These are phyloP conservation scores for Tulasnella sp. DNA, from an alignment of 768 basidiomycete genomes.

Conservation along the genomic window DNA sequence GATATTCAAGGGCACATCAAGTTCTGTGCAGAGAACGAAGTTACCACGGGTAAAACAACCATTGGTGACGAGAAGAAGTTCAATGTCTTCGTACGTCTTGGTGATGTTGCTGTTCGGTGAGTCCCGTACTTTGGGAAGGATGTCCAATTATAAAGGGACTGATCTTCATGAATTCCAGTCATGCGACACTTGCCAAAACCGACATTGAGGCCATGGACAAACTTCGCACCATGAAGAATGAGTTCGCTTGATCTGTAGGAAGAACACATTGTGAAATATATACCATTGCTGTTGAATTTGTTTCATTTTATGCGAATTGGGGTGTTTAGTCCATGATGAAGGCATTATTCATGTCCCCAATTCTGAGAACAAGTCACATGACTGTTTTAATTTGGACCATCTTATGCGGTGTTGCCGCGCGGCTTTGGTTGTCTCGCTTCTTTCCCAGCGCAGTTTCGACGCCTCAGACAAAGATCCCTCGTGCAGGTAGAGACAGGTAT, in stretches of 20 bases:
- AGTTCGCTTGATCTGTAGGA: slow-evolving; percentile 41
- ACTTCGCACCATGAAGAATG: slow-evolving; percentile 76
- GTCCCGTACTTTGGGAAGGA: slow-evolving; percentile 21
- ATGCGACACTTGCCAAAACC: slow-evolving; percentile 35
- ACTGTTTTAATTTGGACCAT: too few relatives aligned
- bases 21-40: slow-evolving; percentile 43
- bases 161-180: slow-evolving; percentile 30
- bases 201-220: slow-evolving; percentile 55
- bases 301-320: too few relatives aligned
- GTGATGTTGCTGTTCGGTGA: slow-evolving; percentile 49
- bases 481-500: too few relatives aligned
- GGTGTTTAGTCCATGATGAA: too few relatives aligned
- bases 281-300: too few relatives aligned
- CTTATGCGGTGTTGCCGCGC: too few relatives aligned
- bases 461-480: too few relatives aligned
- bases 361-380: too few relatives aligned
- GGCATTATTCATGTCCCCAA: too few relatives aligned
- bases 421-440: too few relatives aligned
- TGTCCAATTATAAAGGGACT: background rate
- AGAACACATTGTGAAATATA: too few relatives aligned
- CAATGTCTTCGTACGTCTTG: slow-evolving; percentile 89
- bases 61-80: slow-evolving; percentile 88
- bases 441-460: too few relatives aligned
- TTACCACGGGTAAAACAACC: slow-evolving; percentile 71
- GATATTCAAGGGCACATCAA: slow-evolving; percentile 46